phyloP scores from a whole-genome alignment of 345 rosid species.

The Linum trigynum region DNA sequence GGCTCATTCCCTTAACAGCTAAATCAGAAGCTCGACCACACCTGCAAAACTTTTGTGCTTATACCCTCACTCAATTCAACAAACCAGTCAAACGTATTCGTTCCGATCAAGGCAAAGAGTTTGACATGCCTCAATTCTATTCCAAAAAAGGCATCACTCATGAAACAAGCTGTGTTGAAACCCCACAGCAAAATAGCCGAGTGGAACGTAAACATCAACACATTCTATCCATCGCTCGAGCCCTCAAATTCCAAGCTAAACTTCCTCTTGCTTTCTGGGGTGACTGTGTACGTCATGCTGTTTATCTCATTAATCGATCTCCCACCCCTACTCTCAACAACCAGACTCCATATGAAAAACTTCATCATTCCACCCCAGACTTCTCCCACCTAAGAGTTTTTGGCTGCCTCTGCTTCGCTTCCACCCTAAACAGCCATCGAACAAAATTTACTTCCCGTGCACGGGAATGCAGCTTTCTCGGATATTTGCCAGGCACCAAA shows the following conservation, averaged over 20 bases:
- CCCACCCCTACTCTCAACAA: no score
- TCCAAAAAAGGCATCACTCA: background rate
- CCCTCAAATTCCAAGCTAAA: no score
- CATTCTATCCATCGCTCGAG: no score
- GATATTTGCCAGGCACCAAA: background rate
- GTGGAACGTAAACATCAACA: no score
- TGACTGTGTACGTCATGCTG: no score
- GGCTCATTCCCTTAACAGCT: background rate
- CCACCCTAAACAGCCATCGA: background rate
- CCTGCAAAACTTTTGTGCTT: background rate
- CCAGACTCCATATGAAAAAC: background rate
- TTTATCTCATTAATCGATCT: no score
- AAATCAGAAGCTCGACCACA: background rate
- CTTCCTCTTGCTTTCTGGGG: no score
- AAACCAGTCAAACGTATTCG: background rate
- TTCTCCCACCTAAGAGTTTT: no score
- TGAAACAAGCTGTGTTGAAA: background rate
- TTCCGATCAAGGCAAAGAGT: background rate
- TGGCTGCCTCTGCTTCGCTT: no score
- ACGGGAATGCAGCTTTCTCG: background rate
- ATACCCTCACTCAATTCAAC: background rate
- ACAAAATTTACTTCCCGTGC: background rate
- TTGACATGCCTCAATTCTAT: background rate
- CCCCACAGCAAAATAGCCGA: no score
- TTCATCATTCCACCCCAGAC: background rate